phyloP scores from a whole-genome alignment of 106 monocot genomes.

The Dendrobium chrysotoxum region DNA sequence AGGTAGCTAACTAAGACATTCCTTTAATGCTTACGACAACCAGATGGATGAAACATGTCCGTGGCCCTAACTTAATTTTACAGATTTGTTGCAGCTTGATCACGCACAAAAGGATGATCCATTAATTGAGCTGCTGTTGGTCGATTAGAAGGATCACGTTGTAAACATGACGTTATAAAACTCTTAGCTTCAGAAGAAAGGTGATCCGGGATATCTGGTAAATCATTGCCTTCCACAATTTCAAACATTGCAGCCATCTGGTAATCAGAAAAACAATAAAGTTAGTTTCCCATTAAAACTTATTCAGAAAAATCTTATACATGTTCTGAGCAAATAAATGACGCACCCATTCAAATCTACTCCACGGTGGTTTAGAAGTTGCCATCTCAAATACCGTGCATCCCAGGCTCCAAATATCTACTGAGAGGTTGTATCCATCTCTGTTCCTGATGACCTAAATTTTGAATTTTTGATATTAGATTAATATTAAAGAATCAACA shows the following conservation, averaged over 20 bases:
- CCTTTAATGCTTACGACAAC: too few relatives aligned
- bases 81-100: conserved; percentile 31
- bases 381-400: conserved; percentile 95
- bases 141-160: conserved; percentile 75
- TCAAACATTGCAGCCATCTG: conserved; percentile 95
- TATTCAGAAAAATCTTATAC: neutral
- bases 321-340: neutral
- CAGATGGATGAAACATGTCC: conserved; percentile 24
- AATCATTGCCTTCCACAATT: conserved; percentile 89
- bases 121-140: conserved; percentile 64
- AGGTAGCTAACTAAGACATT: too few relatives aligned
- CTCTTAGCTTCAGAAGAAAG: conserved; percentile 67
- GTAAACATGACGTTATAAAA: conserved; percentile 77
- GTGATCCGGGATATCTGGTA: conserved; percentile 88
- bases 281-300: neutral
- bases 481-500: neutral
- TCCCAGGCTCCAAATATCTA: conserved; percentile 98
- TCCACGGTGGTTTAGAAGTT: conserved; percentile 92
- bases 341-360: conserved; percentile 67
- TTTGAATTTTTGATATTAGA: conserved; percentile 7
- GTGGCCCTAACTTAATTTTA: conserved; percentile 19
- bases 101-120: conserved; percentile 85
- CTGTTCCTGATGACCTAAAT: conserved; percentile 79
- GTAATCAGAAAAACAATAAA: conserved; percentile 2
- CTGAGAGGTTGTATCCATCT: conserved; percentile 74